These are phyloP conservation scores for Xylaria intraflava DNA, from an alignment of 495 filamentous ascomycete genomes.

Conservation along the genomic window DNA sequence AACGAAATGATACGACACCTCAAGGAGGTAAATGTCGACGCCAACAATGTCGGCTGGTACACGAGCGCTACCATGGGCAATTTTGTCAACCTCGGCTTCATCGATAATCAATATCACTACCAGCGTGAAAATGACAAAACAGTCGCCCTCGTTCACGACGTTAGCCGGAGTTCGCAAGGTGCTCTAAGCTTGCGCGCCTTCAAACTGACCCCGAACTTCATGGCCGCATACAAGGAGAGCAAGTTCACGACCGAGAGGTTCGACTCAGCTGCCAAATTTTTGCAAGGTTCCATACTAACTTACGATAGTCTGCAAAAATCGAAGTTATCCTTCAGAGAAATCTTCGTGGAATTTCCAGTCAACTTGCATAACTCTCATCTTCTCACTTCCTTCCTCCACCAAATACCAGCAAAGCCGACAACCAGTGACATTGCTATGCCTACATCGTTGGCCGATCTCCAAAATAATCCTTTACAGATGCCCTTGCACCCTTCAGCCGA, in stretches of 20 bases:
- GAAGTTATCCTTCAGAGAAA: slow-evolving; percentile 87
- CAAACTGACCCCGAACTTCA: slow-evolving; percentile 79
- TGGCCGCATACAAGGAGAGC: slow-evolving; percentile 86
- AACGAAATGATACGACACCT: slow-evolving; percentile 96
- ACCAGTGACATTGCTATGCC: slow-evolving; percentile 61
- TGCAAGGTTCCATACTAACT: slow-evolving; percentile 25
- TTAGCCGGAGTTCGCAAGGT: slow-evolving; percentile 87
- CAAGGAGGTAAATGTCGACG: slow-evolving; percentile 95
- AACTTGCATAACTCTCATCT: slow-evolving; percentile 95
- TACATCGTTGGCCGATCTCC: slow-evolving; percentile 66
- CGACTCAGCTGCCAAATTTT: slow-evolving; percentile 18
- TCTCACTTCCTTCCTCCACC: slow-evolving; percentile 89
- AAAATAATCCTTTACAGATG: slow-evolving; percentile 44
- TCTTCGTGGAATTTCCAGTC: slow-evolving; percentile 86
- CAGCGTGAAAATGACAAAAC: slow-evolving; percentile 93
- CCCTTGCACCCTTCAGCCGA: slow-evolving; percentile 84
- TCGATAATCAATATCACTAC: slow-evolving; percentile 97
- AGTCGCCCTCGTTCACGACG: slow-evolving; percentile 91
- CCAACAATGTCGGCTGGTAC: slow-evolving; percentile 98
- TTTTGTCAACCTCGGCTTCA: slow-evolving; percentile 88
- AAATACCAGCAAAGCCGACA: slow-evolving; percentile 56
- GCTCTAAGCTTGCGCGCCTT: slow-evolving; percentile 86
- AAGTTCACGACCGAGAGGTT: slow-evolving; percentile 97
- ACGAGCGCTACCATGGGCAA: slow-evolving; percentile 98
- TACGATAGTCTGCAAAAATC: slow-evolving; percentile 73